phyloP scores from a whole-genome alignment of 2,329 filamentous ascomycete species.

The Alternaria gansuensis region DNA sequence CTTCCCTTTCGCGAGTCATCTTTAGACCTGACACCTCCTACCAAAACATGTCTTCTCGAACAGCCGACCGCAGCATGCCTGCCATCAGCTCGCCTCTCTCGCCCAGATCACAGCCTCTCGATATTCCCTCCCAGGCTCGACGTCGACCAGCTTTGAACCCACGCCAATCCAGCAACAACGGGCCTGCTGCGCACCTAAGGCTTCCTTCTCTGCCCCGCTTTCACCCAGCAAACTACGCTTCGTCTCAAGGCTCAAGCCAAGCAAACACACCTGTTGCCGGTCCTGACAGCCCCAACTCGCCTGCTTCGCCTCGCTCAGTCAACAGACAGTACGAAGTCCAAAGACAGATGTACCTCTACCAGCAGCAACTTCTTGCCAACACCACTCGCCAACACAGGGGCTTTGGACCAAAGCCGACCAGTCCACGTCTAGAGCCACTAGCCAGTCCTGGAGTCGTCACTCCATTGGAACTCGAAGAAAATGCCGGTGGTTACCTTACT shows the following conservation, averaged over 20 bases:
- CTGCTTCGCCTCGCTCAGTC: conserved; percentile 54
- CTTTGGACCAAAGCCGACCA: conserved; percentile 52
- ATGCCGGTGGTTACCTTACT: conserved; percentile 57
- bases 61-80: conserved; percentile 45
- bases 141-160: conserved; percentile 45
- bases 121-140: conserved; percentile 48
- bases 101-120: conserved; percentile 48
- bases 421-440: conserved; percentile 60
- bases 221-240: conserved; percentile 62
- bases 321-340: conserved; percentile 60
- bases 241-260: conserved; percentile 51
- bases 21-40: conserved; percentile 30
- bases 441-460: conserved; percentile 63
- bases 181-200: conserved; percentile 52
- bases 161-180: conserved; percentile 48
- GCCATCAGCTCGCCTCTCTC: conserved; percentile 47
- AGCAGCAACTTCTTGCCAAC: conserved; percentile 56
- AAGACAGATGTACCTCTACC: conserved; percentile 59
- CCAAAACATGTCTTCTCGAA: conserved; percentile 41
- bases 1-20: conserved; percentile 32
- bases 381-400: conserved; percentile 39
- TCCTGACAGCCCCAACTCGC: conserved; percentile 54
- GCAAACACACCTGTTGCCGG: conserved; percentile 51
- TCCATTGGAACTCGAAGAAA: conserved; percentile 60
- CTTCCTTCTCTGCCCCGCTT: conserved; percentile 62